phyloP scores from a whole-genome alignment of 163 green algal genomes.

The Chlamydomonas reinhardtii region DNA sequence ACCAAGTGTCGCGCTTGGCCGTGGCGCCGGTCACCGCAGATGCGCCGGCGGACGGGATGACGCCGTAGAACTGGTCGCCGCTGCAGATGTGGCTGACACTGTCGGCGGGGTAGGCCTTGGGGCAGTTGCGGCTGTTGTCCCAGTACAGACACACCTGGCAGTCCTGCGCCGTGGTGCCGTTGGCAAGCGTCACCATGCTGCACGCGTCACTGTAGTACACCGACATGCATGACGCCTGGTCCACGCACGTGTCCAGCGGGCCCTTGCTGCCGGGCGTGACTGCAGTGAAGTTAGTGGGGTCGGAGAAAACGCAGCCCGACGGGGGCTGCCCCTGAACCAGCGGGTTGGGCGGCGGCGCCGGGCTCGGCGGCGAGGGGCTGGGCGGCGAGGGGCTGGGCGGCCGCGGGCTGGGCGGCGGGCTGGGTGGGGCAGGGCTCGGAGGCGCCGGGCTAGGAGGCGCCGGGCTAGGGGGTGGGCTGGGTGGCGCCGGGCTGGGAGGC shows the following conservation, averaged over 20 bases:
- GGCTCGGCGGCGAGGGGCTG: no score
- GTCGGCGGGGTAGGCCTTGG: background rate
- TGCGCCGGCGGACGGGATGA: background rate
- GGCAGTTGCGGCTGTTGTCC: background rate
- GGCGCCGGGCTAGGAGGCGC: no score
- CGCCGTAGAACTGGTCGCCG: background rate
- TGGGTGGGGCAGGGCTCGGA: no score
- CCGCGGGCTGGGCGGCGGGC: no score
- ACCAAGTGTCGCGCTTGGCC: no score
- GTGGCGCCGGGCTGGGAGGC: no score
- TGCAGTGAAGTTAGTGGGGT: background rate
- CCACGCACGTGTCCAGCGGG: background rate
- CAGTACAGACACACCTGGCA: background rate
- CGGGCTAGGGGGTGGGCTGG: no score
- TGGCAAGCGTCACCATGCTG: background rate
- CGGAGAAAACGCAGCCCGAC: background rate
- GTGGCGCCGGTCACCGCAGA: no score
- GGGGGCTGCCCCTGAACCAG: no score
- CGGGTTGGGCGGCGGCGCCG: no score
- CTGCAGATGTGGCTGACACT: background rate
- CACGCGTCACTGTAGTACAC: background rate
- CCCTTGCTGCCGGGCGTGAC: background rate
- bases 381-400: no score
- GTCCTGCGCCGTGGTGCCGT: background rate
- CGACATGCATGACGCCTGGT: background rate